These are phyloP conservation scores for Decorospora gaudefroyi DNA, from an alignment of 2,329 filamentous ascomycete species.

Conservation along the genomic window DNA sequence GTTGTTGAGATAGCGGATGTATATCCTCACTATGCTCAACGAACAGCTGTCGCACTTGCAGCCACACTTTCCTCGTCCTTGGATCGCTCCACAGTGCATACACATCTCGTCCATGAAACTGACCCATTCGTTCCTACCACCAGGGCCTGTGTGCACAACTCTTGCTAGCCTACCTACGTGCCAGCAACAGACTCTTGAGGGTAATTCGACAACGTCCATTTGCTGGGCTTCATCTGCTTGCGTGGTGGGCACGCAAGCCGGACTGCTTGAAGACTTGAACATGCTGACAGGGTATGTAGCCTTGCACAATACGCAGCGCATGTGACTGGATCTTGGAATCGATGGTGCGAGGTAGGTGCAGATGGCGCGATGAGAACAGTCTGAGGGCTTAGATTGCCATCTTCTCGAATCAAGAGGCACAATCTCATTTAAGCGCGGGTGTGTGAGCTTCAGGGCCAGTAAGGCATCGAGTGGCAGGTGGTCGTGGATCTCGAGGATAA, in stretches of 20 bases:
- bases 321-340: constrained; percentile 14
- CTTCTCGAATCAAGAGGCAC: constrained; percentile 25
- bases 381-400: constrained; percentile 21
- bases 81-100: constrained; percentile 43
- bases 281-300: constrained; percentile 31
- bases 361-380: constrained; percentile 40
- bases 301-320: constrained; percentile 42
- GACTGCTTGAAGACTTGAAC: constrained; percentile 41
- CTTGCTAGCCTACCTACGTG: constrained; percentile 39
- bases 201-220: constrained; percentile 35
- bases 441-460: constrained; percentile 48
- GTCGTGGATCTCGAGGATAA: constrained; percentile 47
- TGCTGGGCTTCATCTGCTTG: constrained; percentile 8
- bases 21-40: constrained; percentile 31
- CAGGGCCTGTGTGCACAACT: constrained; percentile 24
- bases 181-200: constrained; percentile 41
- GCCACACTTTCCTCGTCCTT: constrained; percentile 31
- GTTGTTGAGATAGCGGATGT: constrained; percentile 42
- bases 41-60: constrained; percentile 43
- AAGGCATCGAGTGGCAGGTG: constrained; percentile 45
- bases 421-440: constrained; percentile 36
- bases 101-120: constrained; percentile 36
- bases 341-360: constrained; percentile 30
- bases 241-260: constrained; percentile 27
- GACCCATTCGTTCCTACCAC: constrained; percentile 39